Percentiles rank a stretch among this genome's conserved stretches.
Conservation (phyloP, 208 protist genomes). For the Trichomonas vaginalis region DNA sequence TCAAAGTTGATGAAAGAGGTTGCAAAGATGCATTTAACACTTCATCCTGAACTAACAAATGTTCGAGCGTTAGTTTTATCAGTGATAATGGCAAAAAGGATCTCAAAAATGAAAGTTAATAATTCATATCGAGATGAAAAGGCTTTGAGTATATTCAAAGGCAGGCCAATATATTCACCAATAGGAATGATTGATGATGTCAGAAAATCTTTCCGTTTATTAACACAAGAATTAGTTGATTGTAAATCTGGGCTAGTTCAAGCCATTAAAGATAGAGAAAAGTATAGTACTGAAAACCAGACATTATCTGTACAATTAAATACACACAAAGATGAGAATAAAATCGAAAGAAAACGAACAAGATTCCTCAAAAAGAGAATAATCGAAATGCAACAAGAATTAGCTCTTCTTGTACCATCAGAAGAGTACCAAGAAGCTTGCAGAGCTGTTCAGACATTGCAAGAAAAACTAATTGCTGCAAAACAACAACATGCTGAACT, state of each 20-base stretch:
- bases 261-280: not conserved
- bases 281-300: not conserved
- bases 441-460: not conserved
- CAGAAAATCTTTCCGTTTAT: not conserved
- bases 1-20: not conserved
- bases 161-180: not conserved
- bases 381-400: not conserved
- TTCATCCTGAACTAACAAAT: not conserved
- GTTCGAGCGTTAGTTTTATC: not conserved
- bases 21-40: not conserved
- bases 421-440: not conserved
- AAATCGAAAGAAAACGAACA: not conserved
- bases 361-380: not conserved
- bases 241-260: not conserved
- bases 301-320: not conserved
- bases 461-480: not conserved
- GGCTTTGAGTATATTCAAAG: not conserved
- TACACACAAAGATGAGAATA: not conserved
- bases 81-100: not conserved
- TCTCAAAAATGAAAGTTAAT: not conserved
- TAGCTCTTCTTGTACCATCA: not conserved
- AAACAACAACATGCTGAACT: not conserved
- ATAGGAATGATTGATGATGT: not conserved
- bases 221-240: slow-evolving; percentile 1
- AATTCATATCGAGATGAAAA: not conserved